Conservation (phyloP, 352 stramenopile genomes). For the Phytophthora syringae region DNA sequence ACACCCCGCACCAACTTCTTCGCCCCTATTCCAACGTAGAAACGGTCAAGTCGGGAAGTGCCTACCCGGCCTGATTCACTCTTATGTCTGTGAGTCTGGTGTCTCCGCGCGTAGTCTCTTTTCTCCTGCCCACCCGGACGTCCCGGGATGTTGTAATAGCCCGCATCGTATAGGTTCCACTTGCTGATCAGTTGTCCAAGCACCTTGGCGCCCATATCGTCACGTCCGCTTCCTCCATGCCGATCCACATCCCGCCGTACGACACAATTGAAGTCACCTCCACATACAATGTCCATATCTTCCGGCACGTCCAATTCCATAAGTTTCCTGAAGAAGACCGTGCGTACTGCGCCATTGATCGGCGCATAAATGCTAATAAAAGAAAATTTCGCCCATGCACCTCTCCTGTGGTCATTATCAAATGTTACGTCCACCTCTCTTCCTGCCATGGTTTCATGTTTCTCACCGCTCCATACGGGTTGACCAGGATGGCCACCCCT, state of each 20-base stretch:
- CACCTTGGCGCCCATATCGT: neutral
- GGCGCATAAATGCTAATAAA: conserved; percentile 14
- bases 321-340: conserved; percentile 5
- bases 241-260: neutral
- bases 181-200: neutral
- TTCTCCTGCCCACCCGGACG: no score
- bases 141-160: neutral
- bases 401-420: conserved; percentile 3
- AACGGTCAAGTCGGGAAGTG: conserved; percentile 2
- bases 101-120: neutral
- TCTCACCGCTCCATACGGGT: conserved; percentile 1
- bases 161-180: neutral
- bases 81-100: neutral
- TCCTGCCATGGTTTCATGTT: neutral
- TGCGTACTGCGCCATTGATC: neutral
- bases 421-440: neutral
- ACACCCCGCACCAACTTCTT: neutral
- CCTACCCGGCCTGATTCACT: neutral
- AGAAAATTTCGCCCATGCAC: neutral
- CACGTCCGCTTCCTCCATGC: neutral
- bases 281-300: neutral
- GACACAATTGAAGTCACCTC: conserved; percentile 3
- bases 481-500: conserved; percentile 4
- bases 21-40: neutral
- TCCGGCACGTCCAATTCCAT: neutral